Evolutionary conservation across 2,329 filamentous ascomycete genomes (phyloP), one percentile per base, ranked within the genome.

Genomic region (Stagonosporopsis tanaceti): DNA sequence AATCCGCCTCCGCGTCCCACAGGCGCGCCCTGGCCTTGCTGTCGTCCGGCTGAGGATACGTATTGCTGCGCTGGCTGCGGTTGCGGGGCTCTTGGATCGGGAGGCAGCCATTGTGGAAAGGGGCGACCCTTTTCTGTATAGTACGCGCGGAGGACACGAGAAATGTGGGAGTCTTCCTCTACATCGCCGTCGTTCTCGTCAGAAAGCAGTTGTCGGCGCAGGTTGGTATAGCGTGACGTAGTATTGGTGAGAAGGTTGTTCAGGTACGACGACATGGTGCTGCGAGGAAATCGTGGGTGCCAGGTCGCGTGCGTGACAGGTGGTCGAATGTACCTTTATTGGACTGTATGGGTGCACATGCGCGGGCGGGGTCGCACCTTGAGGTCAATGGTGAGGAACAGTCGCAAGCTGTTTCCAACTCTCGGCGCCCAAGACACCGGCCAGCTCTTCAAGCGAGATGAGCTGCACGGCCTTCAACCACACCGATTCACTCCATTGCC

Each of bases 81-180:
- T 46, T 67, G 67, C 39, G 87, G 87, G 4, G 85, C 86, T 77
- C 92, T 94, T n/a, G 92, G 93, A 76, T 97, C 92, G 6, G 91
- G 89, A 7, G 93, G 92, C 7, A 98, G 88, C 94, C 95, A 98
- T 66, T 82, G 79, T 0, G 95, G 95, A 62, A 93, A 90, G 1
- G 87, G 83, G 22, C 89, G 88, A 66, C 89, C 91, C 73, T 96
- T 95, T 76, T 98, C 93, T 48, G 83, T 86, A 82, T 99, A 98
- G 84, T 98, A 97, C 68, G 88, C 89, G 69, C 95, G 90, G 25
- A 99, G 87, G 34, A 96, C 93, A 69, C 95, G 91, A 78, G 92
- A 96, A 71, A 98, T 90, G 80, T 98, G 93, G 2, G 93, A 96
- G 80, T 96, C 92, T 80, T 98, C 93, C 78, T 96, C 80, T 50